Evolutionary conservation across 768 basidiomycete genomes (phyloP).

Genomic region (Coprinopsis sp.): DNA sequence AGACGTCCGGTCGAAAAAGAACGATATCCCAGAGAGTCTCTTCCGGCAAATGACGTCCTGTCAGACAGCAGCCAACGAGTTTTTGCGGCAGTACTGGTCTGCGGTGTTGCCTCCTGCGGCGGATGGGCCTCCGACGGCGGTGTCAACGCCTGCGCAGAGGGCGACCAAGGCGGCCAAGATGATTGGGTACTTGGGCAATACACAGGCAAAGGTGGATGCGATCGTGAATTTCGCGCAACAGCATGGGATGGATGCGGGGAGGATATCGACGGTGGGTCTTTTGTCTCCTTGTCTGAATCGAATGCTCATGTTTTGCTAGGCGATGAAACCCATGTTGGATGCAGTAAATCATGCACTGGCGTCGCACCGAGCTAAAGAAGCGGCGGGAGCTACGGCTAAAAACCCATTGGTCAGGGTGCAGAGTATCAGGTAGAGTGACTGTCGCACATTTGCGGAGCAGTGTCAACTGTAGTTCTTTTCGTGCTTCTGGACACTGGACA

Average conservation of each 20-base stretch:
- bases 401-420: no score
- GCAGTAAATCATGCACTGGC: constrained; percentile 71
- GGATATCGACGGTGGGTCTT: constrained; percentile 59
- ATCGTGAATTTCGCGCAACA: constrained; percentile 60
- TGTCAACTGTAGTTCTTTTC: no score
- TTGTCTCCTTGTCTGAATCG: not conserved
- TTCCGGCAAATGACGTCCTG: constrained; percentile 83
- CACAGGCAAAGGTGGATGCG: constrained; percentile 75
- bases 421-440: no score
- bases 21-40: constrained; percentile 73
- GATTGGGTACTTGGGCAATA: constrained; percentile 75
- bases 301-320: constrained; percentile 36
- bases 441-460: no score
- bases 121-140: constrained; percentile 46
- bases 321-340: constrained; percentile 68
- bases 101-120: constrained; percentile 72
- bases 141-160: constrained; percentile 62
- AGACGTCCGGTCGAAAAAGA: constrained; percentile 60
- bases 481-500: no score
- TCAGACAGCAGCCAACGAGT: constrained; percentile 92
- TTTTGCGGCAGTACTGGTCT: constrained; percentile 94
- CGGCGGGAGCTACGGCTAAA: no score
- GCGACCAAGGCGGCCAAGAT: constrained; percentile 81
- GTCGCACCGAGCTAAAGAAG: constrained; percentile 47
- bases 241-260: constrained; percentile 56